phyloP scores from a whole-genome alignment of 2,329 filamentous ascomycete species.

The Herpomyces periplanetae region DNA sequence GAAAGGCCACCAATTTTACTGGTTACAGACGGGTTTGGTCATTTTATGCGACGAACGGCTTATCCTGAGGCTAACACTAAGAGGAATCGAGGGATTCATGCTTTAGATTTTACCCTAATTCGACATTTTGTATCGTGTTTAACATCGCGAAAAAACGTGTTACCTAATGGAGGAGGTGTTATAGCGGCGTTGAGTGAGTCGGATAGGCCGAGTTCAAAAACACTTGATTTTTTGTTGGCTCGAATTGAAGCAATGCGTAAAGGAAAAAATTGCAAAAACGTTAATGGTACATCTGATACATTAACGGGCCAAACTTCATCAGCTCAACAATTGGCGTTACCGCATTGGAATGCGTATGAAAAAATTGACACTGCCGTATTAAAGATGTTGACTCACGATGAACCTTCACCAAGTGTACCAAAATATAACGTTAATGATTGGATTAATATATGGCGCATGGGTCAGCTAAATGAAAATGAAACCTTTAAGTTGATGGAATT shows the following conservation, averaged over 20 bases:
- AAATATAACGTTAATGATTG: too few relatives aligned
- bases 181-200: conserved; percentile 31
- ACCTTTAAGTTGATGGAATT: too few relatives aligned
- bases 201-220: conserved; percentile 22
- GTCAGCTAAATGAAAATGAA: too few relatives aligned
- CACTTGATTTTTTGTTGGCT: conserved; percentile 24
- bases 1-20: conserved; percentile 25
- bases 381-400: too few relatives aligned
- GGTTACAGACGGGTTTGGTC: conserved; percentile 33
- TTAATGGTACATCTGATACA: too few relatives aligned
- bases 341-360: too few relatives aligned
- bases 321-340: too few relatives aligned
- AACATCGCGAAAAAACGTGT: conserved; percentile 12
- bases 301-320: too few relatives aligned
- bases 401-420: too few relatives aligned
- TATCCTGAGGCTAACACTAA: conserved; percentile 33
- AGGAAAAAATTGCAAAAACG: too few relatives aligned
- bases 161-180: conserved; percentile 36
- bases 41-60: conserved; percentile 35
- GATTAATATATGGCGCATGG: too few relatives aligned
- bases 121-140: conserved; percentile 34
- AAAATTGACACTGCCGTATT: too few relatives aligned
- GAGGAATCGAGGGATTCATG: conserved; percentile 40
- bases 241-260: conserved; percentile 12
- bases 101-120: conserved; percentile 42